phyloP scores from a whole-genome alignment of 495 filamentous ascomycete species.

The Daldinia caldariorum region DNA sequence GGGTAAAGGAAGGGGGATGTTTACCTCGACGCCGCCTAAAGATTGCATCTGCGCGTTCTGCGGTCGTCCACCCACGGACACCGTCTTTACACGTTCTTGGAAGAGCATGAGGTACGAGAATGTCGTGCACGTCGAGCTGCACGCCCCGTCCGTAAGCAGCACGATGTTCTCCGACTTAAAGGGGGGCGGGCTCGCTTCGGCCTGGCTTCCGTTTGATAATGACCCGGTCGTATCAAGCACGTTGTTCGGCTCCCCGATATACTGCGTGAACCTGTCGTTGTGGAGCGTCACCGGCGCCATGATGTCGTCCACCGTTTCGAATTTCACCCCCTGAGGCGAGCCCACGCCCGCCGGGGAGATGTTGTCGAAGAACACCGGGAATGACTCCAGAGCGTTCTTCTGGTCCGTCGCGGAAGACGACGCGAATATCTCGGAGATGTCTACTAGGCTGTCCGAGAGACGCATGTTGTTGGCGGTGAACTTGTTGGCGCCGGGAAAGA shows the following conservation, averaged over 20 bases:
- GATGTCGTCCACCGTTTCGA: slow-evolving; percentile 40
- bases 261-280: slow-evolving; percentile 46
- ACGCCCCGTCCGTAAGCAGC: slow-evolving; percentile 67
- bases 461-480: slow-evolving; percentile 50
- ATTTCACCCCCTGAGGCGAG: slow-evolving; percentile 41
- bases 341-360: slow-evolving; percentile 38
- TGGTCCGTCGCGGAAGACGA: slow-evolving; percentile 24
- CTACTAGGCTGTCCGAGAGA: slow-evolving; percentile 38
- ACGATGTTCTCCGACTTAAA: slow-evolving; percentile 51
- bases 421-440: slow-evolving; percentile 39
- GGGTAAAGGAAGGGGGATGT: too few relatives aligned
- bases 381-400: background rate
- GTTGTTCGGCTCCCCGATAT: slow-evolving; percentile 35
- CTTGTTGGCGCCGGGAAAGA: slow-evolving; percentile 44
- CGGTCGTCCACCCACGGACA: slow-evolving; percentile 67
- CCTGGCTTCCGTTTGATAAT: slow-evolving; percentile 28
- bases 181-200: slow-evolving; percentile 29
- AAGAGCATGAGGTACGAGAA: slow-evolving; percentile 67
- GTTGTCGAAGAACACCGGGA: slow-evolving; percentile 35
- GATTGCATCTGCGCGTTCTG: slow-evolving; percentile 64
- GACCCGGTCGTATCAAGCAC: slow-evolving; percentile 42
- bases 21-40: slow-evolving; percentile 65
- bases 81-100: slow-evolving; percentile 64
- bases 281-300: slow-evolving; percentile 45
- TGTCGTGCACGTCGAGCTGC: slow-evolving; percentile 69